These are phyloP conservation scores for Candida wancherniae DNA, from an alignment of 805 yeast species.

Conservation along the genomic window DNA sequence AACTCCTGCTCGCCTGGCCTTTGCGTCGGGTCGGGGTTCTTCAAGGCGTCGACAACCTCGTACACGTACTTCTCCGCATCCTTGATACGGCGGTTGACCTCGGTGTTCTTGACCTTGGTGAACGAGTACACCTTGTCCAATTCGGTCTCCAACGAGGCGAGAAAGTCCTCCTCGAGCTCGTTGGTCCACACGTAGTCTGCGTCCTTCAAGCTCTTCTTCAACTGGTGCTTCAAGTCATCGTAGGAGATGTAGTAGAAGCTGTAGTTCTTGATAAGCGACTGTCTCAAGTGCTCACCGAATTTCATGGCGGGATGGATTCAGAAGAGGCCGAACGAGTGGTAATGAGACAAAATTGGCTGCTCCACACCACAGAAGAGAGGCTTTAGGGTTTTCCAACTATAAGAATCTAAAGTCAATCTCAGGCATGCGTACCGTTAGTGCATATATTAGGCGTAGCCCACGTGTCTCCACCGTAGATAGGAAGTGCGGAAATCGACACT, in stretches of 20 bases:
- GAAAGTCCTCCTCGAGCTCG: slow-evolving; percentile 75
- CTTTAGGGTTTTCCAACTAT: too few relatives aligned
- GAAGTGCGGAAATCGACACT: too few relatives aligned
- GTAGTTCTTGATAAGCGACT: slow-evolving; percentile 85
- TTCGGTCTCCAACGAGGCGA: slow-evolving; percentile 70
- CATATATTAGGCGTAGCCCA: too few relatives aligned
- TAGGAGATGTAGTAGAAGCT: slow-evolving; percentile 86
- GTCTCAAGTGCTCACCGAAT: slow-evolving; percentile 90
- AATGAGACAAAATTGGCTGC: too few relatives aligned
- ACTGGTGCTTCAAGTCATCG: slow-evolving; percentile 80
- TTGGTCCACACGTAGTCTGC: slow-evolving; percentile 66
- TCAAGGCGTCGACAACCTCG: slow-evolving; percentile 52
- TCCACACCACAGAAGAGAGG: too few relatives aligned
- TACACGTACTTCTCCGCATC: slow-evolving; percentile 72
- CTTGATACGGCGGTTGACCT: slow-evolving; percentile 78
- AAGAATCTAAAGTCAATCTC: too few relatives aligned
- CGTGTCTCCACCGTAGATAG: too few relatives aligned
- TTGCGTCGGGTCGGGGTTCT: slow-evolving; percentile 33
- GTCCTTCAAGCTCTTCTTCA: slow-evolving; percentile 62
- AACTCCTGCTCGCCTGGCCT: slow-evolving; percentile 40
- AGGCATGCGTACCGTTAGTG: too few relatives aligned
- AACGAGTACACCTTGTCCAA: slow-evolving; percentile 90
- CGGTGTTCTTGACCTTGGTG: slow-evolving; percentile 82
- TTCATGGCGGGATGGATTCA: slow-evolving; percentile 60
- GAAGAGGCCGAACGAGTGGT: too few relatives aligned